Evolutionary conservation across 2,329 filamentous ascomycete genomes (phyloP).

Genomic region (Zymoseptoria pseudotritici): DNA sequence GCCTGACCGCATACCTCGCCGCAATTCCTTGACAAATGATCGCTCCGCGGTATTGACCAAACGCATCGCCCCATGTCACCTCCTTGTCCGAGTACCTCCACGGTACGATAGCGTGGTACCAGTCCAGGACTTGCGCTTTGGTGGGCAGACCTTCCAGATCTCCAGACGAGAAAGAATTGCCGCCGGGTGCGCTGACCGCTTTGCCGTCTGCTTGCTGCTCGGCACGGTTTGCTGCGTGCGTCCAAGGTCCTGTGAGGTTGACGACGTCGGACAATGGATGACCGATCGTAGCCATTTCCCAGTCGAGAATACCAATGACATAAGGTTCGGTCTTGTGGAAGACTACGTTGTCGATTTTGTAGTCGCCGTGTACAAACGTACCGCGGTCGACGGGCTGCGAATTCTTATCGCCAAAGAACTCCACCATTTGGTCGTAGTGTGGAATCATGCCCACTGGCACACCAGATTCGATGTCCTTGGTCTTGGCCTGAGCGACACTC

Average conservation of each 20-base stretch:
- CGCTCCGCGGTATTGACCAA: constrained; percentile 51
- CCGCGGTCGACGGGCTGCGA: constrained; percentile 70
- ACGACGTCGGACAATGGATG: constrained; percentile 86
- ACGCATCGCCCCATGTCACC: constrained; percentile 58
- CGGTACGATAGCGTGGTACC: constrained; percentile 62
- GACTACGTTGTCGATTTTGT: constrained; percentile 62
- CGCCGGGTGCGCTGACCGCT: constrained; percentile 34
- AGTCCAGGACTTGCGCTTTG: constrained; percentile 51
- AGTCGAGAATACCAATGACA: constrained; percentile 91
- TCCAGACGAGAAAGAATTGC: constrained; percentile 53
- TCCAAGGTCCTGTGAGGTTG: constrained; percentile 57
- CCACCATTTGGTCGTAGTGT: constrained; percentile 70
- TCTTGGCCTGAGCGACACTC: constrained; percentile 66
- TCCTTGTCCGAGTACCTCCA: constrained; percentile 58
- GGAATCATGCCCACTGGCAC: constrained; percentile 74
- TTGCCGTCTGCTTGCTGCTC: constrained; percentile 21
- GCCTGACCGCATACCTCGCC: constrained; percentile 71
- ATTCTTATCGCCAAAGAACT: constrained; percentile 63
- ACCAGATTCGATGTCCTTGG: constrained; percentile 68
- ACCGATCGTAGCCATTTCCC: constrained; percentile 98
- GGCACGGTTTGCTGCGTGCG: constrained; percentile 29
- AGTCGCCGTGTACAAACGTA: constrained; percentile 86
- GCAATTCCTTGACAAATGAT: constrained; percentile 84
- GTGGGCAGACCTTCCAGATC: constrained; percentile 59
- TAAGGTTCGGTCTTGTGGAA: constrained; percentile 83